These are phyloP conservation scores for Globisporangium rhizosaccharum DNA, from an alignment of 352 stramenopile species.

Conservation along the genomic window DNA sequence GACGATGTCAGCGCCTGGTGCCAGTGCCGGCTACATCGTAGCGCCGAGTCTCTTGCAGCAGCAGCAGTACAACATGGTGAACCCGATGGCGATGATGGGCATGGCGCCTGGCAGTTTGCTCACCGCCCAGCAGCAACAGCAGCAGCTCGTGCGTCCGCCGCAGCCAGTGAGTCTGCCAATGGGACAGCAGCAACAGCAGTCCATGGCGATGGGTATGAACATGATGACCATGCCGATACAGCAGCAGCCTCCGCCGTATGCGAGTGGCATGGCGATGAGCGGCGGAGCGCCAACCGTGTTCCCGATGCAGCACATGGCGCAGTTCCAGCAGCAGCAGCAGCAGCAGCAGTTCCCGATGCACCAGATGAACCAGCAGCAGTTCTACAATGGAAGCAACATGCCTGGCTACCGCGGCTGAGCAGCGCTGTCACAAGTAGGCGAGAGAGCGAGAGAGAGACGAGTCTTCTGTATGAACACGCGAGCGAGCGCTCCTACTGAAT, in stretches of 20 bases:
- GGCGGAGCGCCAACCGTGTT: background rate
- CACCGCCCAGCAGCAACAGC: constrained; percentile 7
- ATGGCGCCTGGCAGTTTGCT: constrained; percentile 5
- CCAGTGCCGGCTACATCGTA: constrained; percentile 5
- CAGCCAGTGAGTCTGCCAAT: constrained; percentile 21
- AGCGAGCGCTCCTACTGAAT: too few relatives aligned
- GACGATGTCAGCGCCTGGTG: constrained; percentile 1
- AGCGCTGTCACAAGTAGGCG: background rate
- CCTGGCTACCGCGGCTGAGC: constrained; percentile 12
- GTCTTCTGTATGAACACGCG: background rate
- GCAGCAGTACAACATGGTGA: constrained; percentile 19
- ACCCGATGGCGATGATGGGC: constrained; percentile 13
- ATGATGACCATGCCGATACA: constrained; percentile 17
- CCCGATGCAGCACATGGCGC: constrained; percentile 9
- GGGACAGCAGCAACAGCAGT: constrained; percentile 3
- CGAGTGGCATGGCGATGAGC: constrained; percentile 13
- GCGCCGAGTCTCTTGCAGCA: constrained; percentile 9
- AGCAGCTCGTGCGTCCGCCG: constrained; percentile 30
- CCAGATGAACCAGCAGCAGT: constrained; percentile 2
- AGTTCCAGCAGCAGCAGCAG: constrained; percentile 3
- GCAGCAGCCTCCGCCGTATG: constrained; percentile 8
- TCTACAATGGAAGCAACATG: constrained; percentile 7
- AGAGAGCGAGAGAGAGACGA: background rate
- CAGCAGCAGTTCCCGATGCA: constrained; percentile 16
- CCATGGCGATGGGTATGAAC: constrained; percentile 9